Evolutionary conservation across 2,329 filamentous ascomycete species (phyloP), one percentile per base, ranked within the genome.

Genomic region (Colletotrichum tabaci): DNA sequence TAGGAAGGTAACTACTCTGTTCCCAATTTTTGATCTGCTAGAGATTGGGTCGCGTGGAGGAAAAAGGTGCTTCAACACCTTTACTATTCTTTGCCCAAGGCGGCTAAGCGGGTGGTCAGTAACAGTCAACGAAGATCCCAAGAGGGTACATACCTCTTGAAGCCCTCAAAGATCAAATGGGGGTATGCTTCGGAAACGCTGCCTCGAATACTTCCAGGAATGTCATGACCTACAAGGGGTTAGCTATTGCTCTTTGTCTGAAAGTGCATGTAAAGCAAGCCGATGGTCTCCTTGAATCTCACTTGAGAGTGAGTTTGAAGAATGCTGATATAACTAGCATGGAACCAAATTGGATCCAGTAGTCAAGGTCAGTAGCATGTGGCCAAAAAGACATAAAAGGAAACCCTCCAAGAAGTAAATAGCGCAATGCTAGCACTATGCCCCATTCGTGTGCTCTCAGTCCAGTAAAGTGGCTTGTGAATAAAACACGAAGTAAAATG

Each of bases 101-200:
- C 89, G 89, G 7, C 93, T 94, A 6, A 88, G 4, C 4, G 10
- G 16, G 2, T 13, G 23, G 47, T 73, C 50, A 73, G 61, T 18
- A 13, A n/a, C 26, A 21, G 23, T 6, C 46, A 18, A 23, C 10
- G 10, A n/a, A 13, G 26, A 8, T 18, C 7, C 9, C 8, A 21
- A 52, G 26, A n/a, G 4, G n/a, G 26, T 40, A 47, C 66, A 16
- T 44, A 74, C 72, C 50, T 67, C 18, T 71, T 93, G 83, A 99
- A 98, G 2, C 95, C 95, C 78, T 99, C 96, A 77, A 99, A 98
- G 74, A 99, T 94, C 3, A 99, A 86, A 78, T 98, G 96, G 0
- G 96, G 96, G 77, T 98, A 99, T 47, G 91, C 92, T 83, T 99
- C 96, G 73, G 91, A 94, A 58, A 98, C 94, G 1, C 95, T 98